Evolutionary conservation across 1,284 basidiomycete genomes (phyloP).

Genomic region (Taiwanofungus camphoratus): DNA sequence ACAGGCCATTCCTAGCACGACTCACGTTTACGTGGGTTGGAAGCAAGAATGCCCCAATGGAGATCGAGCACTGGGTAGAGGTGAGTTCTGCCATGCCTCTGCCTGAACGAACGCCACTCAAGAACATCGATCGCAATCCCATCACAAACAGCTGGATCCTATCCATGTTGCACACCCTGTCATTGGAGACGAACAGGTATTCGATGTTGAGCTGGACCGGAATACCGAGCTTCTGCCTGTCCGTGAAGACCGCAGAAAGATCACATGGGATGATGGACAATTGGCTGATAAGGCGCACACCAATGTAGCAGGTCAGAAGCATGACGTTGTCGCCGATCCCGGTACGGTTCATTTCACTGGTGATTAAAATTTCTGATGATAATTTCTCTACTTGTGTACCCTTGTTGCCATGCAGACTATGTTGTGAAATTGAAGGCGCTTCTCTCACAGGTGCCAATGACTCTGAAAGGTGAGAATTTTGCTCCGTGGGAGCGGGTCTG

Average conservation of each 20-base stretch:
- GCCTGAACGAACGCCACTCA: too few relatives aligned
- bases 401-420: slow-evolving; percentile 29
- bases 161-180: slow-evolving; percentile 40
- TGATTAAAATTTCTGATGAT: too few relatives aligned
- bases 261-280: slow-evolving; percentile 20
- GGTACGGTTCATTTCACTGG: slow-evolving; percentile 14
- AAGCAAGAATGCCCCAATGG: slow-evolving; percentile 32
- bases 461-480: slow-evolving; percentile 41
- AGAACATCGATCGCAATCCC: too few relatives aligned
- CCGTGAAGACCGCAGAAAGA: slow-evolving; percentile 14
- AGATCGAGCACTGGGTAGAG: slow-evolving; percentile 73
- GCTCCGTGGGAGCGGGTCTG: background rate
- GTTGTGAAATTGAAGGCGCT: slow-evolving; percentile 37
- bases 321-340: slow-evolving; percentile 15
- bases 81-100: slow-evolving; percentile 42
- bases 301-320: background rate
- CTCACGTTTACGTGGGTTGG: slow-evolving; percentile 50
- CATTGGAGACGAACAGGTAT: slow-evolving; percentile 62
- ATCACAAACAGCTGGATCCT: slow-evolving; percentile 53
- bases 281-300: background rate
- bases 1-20: slow-evolving; percentile 58
- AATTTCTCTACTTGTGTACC: background rate
- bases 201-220: slow-evolving; percentile 68
- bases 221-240: slow-evolving; percentile 46
- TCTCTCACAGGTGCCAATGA: slow-evolving; percentile 53